phyloP scores from a whole-genome alignment of 176 grass and related monocot species.

The Zizania latifolia region DNA sequence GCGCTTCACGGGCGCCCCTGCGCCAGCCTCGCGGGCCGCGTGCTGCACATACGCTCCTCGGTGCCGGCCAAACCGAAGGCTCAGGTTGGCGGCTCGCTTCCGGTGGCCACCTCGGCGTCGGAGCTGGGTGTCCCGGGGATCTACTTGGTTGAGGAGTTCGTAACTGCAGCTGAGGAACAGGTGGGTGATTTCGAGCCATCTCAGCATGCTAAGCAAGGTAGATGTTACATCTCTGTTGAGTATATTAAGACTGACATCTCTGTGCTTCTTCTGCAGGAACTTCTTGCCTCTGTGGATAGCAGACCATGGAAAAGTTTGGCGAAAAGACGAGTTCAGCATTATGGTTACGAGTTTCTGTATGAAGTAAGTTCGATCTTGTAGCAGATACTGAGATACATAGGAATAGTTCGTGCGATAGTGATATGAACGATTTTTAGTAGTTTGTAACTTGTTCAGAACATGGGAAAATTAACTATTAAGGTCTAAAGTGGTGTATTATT shows the following conservation, averaged over 20 bases:
- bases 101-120: constrained; percentile 37
- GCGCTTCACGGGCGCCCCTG: constrained; percentile 58
- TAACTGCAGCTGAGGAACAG: constrained; percentile 66
- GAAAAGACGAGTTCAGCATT: constrained; percentile 96
- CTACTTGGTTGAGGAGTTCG: constrained; percentile 66
- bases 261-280: constrained; percentile 44
- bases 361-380: constrained; percentile 64
- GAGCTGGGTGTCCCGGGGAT: constrained; percentile 75
- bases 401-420: neutral
- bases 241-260: neutral
- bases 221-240: neutral
- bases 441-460: neutral
- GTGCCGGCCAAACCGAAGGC: constrained; percentile 47
- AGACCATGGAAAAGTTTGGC: constrained; percentile 64
- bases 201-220: neutral
- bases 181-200: constrained; percentile 18
- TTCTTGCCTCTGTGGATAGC: constrained; percentile 67
- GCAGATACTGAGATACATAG: neutral
- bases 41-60: constrained; percentile 67
- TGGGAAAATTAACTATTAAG: no score
- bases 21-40: constrained; percentile 36
- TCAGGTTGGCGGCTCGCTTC: neutral
- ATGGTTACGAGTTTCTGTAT: constrained; percentile 92
- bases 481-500: no score
- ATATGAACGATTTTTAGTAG: neutral